Conservation (phyloP, 1,284 basidiomycete species). For the Fomitopsis schrenkii region DNA sequence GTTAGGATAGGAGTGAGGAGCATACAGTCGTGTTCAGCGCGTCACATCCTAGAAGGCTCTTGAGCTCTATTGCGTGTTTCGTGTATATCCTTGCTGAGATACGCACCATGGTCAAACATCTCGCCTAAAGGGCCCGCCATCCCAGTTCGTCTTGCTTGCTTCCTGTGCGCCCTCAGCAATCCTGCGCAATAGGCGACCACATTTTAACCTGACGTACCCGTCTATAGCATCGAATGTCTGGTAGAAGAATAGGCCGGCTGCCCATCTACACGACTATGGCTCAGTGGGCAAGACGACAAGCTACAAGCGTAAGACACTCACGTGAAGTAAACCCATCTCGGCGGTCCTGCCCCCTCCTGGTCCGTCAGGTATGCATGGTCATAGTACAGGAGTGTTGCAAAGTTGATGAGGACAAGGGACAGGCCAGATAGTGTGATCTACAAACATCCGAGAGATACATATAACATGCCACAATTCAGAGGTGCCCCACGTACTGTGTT, state of each 20-base stretch:
- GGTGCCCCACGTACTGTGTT: constrained; percentile 65
- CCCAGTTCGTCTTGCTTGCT: constrained; percentile 91
- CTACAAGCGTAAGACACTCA: constrained; percentile 33
- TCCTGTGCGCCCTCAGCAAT: constrained; percentile 43
- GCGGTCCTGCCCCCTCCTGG: constrained; percentile 63
- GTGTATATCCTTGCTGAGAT: constrained; percentile 1
- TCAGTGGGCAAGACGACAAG: background rate
- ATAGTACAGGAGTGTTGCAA: constrained; percentile 77
- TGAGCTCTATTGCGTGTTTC: background rate
- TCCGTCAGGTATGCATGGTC: constrained; percentile 75
- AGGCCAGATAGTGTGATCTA: constrained; percentile 86
- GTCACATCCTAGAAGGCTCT: constrained; percentile 59
- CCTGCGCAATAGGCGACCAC: background rate
- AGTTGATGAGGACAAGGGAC: constrained; percentile 80
- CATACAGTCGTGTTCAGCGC: constrained; percentile 90
- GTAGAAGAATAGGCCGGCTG: constrained; percentile 86
- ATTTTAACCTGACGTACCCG: constrained; percentile 47
- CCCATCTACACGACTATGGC: constrained; percentile 54
- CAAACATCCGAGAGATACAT: background rate
- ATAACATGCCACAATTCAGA: background rate
- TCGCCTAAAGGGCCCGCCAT: constrained; percentile 97
- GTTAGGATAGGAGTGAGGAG: background rate
- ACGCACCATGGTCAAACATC: constrained; percentile 91
- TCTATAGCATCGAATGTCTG: constrained; percentile 90
- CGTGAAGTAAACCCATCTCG: constrained; percentile 86